phyloP scores from a whole-genome alignment of 2,329 filamentous ascomycete species.

The Magnaporthales sp. region DNA sequence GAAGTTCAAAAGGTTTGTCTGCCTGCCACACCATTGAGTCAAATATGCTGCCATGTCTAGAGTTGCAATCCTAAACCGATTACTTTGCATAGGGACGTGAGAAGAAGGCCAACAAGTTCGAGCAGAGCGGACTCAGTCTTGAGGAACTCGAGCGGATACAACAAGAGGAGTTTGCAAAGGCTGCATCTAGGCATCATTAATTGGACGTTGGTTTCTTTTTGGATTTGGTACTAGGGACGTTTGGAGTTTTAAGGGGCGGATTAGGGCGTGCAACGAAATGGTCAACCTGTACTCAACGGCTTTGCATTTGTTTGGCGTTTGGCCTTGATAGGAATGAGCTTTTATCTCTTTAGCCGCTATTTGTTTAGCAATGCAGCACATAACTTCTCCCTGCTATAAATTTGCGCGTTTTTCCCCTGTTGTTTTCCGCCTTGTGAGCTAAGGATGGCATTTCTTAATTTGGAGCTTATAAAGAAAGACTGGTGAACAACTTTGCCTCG shows the following conservation, averaged over 20 bases:
- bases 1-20: constrained; percentile 73
- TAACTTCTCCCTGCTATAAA: neutral
- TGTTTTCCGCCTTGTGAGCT: neutral
- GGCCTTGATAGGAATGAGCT: constrained; percentile 1
- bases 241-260: constrained; percentile 1
- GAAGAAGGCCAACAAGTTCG: constrained; percentile 95
- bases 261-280: neutral
- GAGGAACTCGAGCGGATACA: constrained; percentile 86
- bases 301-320: constrained; percentile 5
- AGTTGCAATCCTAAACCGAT: constrained; percentile 58
- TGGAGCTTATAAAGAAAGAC: neutral
- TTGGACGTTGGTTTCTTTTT: neutral
- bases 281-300: neutral
- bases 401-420: neutral
- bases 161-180: constrained; percentile 81
- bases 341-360: neutral
- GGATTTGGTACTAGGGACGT: neutral
- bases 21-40: neutral
- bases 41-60: neutral
- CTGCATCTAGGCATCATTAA: constrained; percentile 61
- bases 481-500: neutral
- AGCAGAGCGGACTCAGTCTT: constrained; percentile 83
- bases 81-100: constrained; percentile 62
- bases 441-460: neutral
- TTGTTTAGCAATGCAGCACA: neutral